Base-by-base conservation (phyloP, 2,329 filamentous ascomycete genomes). In the Diaporthe nobilis region DNA sequence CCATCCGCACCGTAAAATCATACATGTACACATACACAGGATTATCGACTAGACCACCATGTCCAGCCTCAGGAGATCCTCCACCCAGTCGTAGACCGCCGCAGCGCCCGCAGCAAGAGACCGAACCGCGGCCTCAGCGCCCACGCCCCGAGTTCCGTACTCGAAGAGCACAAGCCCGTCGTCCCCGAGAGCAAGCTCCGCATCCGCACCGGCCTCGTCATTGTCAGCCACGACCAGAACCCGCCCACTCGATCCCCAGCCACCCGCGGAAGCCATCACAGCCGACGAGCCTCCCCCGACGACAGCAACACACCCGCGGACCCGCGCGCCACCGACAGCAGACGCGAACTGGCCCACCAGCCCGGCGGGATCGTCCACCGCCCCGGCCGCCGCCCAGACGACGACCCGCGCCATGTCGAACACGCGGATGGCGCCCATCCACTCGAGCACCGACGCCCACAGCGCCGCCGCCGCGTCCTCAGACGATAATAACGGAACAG, bases 371-470 rank as follows among this genome's bases (percentile, higher is more conserved):
- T 9, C 34, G 15, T 47, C 60, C 4, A 22, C 28, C 28, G 28
- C 44, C 31, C 28, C 25, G 0, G 17, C 53, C 1, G 74, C 60
- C 0, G 47, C 92, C 92, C 92, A 94, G 67, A 88, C 89, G 76
- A 92, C 82, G 10, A 94, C 83, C 47, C 86, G 87, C 1, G 80
- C 78, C 86, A 89, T 89, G 80, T 94, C 88, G 79, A 93, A 91
- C 42, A 85, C 80, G 1, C 85, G 83, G 68, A 89, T 83, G 2
- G 80, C 83, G 20, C 39, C 20, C 86, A 93, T 85, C 88, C 92
- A 94, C 42, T 88, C 88, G 5, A 94, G 82, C 47, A 94, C 84
- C 76, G 89, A 91, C 37, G 87, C 87, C 88, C 90, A 93, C 49
- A 94, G 82, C 4, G 92, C 86, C 79, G 94, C 92, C 0, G 90